Evolutionary conservation across 2,329 filamentous ascomycete species (phyloP), one percentile per base, ranked within the genome.

Genomic region (Ophiostoma novo-ulmi): DNA sequence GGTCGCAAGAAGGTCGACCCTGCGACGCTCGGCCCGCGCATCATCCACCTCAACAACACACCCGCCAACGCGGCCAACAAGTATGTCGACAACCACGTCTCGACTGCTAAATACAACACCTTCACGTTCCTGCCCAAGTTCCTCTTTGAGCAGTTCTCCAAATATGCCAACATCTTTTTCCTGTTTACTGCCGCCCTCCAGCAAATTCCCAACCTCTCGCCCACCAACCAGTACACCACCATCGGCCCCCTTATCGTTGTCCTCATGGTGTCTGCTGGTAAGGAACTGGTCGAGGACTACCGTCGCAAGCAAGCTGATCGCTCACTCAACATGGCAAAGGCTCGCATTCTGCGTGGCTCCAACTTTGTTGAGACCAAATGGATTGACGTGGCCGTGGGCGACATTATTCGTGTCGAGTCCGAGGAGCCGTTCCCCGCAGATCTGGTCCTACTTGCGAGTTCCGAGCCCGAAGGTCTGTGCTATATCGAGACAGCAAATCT

Each of bases 121-220:
- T 85, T 92, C 70, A 97, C 93, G 26, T 99, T 99, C 80, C 78
- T 98, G 22, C 95, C 95, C 68, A 99, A 99, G 80, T 99, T 99
- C 81, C 84, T 99, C 71, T 93, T 94, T 79, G 95, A 99, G 80
- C 95, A 99, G 79, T 99, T 99, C 82, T 97, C 94, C 73, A 99
- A 97, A 84, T 97, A 97, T 80, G 95, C 95, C 83, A 99, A 99
- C 81, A 81, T 99, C 77, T 99, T 99, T 84, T 99, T 99, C 91
- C 87, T 99, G 79, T 98, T 99, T 80, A 99, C 95, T 52, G 94
- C 95, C 20, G 89, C 88, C 58, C 83, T 99, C 65, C 95, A 99
- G 82, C 95, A 99, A 80, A 97, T 99, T 73, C 95, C 95, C 31
- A 90, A 91, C 74, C 90, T 99, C 73, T 97, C 94, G 44, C 95